These are phyloP conservation scores for Candida pseudofarinosa DNA, from an alignment of 805 yeast species.

Conservation along the genomic window DNA sequence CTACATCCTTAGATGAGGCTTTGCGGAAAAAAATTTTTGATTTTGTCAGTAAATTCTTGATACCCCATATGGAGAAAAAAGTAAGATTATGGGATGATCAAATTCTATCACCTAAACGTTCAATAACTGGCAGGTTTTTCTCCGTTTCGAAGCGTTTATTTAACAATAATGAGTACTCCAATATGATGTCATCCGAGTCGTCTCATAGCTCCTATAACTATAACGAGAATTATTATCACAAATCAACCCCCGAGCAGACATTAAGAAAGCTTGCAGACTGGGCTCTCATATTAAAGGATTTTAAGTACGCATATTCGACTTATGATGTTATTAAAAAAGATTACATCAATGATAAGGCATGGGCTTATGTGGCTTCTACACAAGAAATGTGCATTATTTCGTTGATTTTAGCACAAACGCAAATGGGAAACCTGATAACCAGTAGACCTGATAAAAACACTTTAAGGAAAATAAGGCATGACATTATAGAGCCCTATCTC, in stretches of 20 bases:
- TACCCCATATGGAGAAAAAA: slow-evolving; percentile 84
- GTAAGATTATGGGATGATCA: slow-evolving; percentile 84
- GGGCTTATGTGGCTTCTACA: slow-evolving; percentile 76
- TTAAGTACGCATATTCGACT: slow-evolving; percentile 74
- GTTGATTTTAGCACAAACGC: slow-evolving; percentile 55
- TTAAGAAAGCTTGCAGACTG: slow-evolving; percentile 87
- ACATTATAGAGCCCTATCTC: slow-evolving; percentile 53
- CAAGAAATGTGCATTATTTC: slow-evolving; percentile 85
- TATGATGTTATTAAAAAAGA: slow-evolving; percentile 82
- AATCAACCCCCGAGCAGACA: slow-evolving; percentile 63
- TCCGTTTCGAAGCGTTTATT: slow-evolving; percentile 60
- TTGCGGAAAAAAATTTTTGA: slow-evolving; percentile 42
- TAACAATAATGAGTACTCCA: slow-evolving; percentile 19
- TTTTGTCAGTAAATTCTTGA: slow-evolving; percentile 44
- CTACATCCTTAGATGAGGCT: slow-evolving; percentile 36
- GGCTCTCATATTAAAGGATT: slow-evolving; percentile 88
- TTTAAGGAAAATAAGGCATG: slow-evolving; percentile 47
- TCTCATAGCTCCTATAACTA: slow-evolving; percentile 37
- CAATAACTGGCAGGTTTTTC: slow-evolving; percentile 70
- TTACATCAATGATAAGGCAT: slow-evolving; percentile 70
- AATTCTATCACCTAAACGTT: slow-evolving; percentile 68
- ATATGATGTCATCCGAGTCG: slow-evolving; percentile 7
- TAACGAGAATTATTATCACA: slow-evolving; percentile 55
- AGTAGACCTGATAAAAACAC: slow-evolving; percentile 34
- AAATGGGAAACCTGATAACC: slow-evolving; percentile 30